These are phyloP conservation scores for Chlamydomonas schloesseri DNA, from an alignment of 139 green algal genomes.

Conservation along the genomic window DNA sequence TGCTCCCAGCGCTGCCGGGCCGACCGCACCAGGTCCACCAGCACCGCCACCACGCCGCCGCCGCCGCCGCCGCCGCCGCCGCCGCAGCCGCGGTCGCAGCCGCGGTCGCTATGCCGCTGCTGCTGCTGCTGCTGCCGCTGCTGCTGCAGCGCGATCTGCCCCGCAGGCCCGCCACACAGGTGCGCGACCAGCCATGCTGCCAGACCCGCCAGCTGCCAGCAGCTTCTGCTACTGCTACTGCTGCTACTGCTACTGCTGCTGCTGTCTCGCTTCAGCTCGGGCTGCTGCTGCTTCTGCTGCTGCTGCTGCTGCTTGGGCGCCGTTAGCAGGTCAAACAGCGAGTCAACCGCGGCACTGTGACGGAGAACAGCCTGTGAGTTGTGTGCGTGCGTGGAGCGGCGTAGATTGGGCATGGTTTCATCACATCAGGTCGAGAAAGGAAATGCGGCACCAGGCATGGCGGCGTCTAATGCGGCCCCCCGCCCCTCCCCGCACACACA, in stretches of 20 bases:
- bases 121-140: too few species aligned
- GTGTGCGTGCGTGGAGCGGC: too few species aligned
- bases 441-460: too few species aligned
- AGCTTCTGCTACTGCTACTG: neutral
- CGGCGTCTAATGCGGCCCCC: too few species aligned
- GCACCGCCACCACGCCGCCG: neutral
- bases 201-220: slow-evolving; percentile 24
- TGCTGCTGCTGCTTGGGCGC: neutral
- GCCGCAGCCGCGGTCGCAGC: too few species aligned
- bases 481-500: too few species aligned
- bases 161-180: neutral
- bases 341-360: neutral
- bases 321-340: neutral
- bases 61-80: too few species aligned
- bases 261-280: too few species aligned
- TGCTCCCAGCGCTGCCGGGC: too few species aligned
- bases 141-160: slow-evolving; percentile 19
- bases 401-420: too few species aligned
- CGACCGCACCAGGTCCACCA: neutral
- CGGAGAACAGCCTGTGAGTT: neutral
- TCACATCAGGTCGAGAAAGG: too few species aligned
- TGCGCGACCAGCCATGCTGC: slow-evolving; percentile 23
- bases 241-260: neutral
- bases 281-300: neutral
- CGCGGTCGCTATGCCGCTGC: too few species aligned